Conservation (phyloP, 2,329 filamentous ascomycete genomes). For the Diplodia mutila region DNA sequence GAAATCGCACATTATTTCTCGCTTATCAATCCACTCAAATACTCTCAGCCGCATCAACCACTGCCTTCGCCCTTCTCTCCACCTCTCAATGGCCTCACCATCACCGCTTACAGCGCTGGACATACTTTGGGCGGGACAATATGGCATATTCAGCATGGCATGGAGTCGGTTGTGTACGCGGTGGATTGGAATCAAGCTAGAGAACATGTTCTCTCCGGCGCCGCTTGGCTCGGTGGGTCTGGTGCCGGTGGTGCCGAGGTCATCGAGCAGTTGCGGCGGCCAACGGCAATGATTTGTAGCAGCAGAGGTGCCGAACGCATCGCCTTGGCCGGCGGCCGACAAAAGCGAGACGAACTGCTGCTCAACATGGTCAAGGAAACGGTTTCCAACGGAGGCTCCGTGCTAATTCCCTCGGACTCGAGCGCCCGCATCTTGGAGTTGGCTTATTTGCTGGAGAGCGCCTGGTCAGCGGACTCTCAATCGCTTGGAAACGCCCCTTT, state of each 20-base stretch:
- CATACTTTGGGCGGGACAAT: conserved; percentile 96
- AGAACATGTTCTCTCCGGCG: conserved; percentile 91
- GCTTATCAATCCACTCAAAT: conserved; percentile 88
- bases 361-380: conserved; percentile 80
- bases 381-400: conserved; percentile 80
- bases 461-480: conserved; percentile 66
- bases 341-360: conserved; percentile 82
- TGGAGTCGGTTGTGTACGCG: conserved; percentile 96
- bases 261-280: conserved; percentile 89
- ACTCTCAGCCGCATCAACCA: conserved; percentile 93
- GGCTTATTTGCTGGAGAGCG: conserved; percentile 88
- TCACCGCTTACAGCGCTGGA: conserved; percentile 95
- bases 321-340: conserved; percentile 71
- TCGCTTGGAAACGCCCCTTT: conserved; percentile 54
- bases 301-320: conserved; percentile 76
- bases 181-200: conserved; percentile 98
- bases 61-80: conserved; percentile 85
- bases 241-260: conserved; percentile 83
- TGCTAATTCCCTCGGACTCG: conserved; percentile 91
- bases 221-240: conserved; percentile 86
- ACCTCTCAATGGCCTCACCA: conserved; percentile 84
- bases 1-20: conserved; percentile 94
- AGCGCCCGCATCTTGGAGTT: conserved; percentile 93
- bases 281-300: conserved; percentile 91
- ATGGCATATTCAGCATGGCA: conserved; percentile 96